Base-by-base conservation (phyloP, 2,329 filamentous ascomycete genomes). In the Sporothrix luriei region DNA sequence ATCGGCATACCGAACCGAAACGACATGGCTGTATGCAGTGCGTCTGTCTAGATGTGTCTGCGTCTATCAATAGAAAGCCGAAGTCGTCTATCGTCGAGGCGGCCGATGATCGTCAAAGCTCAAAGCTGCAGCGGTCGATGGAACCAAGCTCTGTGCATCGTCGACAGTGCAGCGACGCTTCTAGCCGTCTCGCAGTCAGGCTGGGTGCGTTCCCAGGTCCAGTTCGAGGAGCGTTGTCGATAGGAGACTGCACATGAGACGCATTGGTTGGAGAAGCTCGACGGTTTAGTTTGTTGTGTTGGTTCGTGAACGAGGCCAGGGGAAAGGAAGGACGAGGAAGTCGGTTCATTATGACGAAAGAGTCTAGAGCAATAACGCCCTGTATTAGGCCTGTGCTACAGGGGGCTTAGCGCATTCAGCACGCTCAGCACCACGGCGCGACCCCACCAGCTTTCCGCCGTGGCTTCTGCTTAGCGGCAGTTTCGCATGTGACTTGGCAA, bases 1-100 rank as follows among this genome's bases (percentile, higher is more conserved):
- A 14, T 14, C 14, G 69, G 69, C 55, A 70, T 59, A 33, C 66
- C 61, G 24, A 71, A 71, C n/a, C 66, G 62, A 43, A 68, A 57
- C 59, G 69, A 68, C 69, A 71, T 71, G 33, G 40, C 6, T 46
- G 43, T 61, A 43, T 26, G 46, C 14, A 16, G 46, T 1, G 46
- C 6, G 46, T 48, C 16, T 29, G 10, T 52, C 6, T 26, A n/a
- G 13, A 14, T 43, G 59, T n/a, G 43, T 62, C 3, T 62, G 26
- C 33, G 43, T 48, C 14, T 49, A 16, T 19, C 43, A 33, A 49
- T 16, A 19, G 10, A 21, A 4, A 11, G 38, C 38, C 57, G 57
- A 62, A 38, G 57, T 62, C 38, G 29, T 24, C 4, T 38, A 38
- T 62, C 38, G 19, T 24, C 4, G 57, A 46, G 40, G 5, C 51